Base-by-base conservation (phyloP, 2,329 filamentous ascomycete genomes). In the Diplocarpon rosae region DNA sequence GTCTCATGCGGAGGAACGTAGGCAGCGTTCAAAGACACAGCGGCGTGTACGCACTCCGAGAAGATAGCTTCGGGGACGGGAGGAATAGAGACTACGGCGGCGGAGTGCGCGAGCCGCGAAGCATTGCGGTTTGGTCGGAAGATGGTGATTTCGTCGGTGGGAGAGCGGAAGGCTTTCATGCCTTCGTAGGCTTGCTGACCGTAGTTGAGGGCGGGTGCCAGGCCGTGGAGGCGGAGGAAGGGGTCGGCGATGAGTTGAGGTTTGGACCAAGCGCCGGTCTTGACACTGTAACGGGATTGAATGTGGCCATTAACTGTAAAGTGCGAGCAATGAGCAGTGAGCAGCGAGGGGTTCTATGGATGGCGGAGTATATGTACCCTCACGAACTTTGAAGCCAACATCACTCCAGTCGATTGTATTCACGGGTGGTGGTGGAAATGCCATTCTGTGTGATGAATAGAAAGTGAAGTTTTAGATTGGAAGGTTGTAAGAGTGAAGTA, bases 151-250 rank as follows among this genome's bases (percentile, higher is more conserved):
- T 68, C 66, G 48, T 71, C 62, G 63, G 83, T 77, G 14, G 87
- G 84, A 2, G 73, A 71, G 51, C 90, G 87, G 75, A 95, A 95
- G 44, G 90, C 89, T 67, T 96, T 96, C 63, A 96, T 79, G n/a
- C 92, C 92, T 65, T 98, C 92, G 71, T 94, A 98, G 58, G 87
- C 90, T 69, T 96, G 92, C 63, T 95, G 88, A 47, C 90, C 88
- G 65, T 98, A 98, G 73, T 98, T 98, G 53, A 96, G 77, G 35
- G 80, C 90, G 0, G 92, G 89, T 0, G 89, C 82, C 85, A 98
- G 92, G 65, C 90, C 92, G 66, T 96, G 90, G 61, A 96, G 80
- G 54, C 81, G 80, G 57, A 96, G 77, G 69, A 75, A 89, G 6
- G 90, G 90, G 57, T 90, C 85, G 49, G 77, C 67, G 49, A 95